These are phyloP conservation scores for Lenwebbia sp. DNA, from an alignment of 345 rosid genomes.

Conservation along the genomic window DNA sequence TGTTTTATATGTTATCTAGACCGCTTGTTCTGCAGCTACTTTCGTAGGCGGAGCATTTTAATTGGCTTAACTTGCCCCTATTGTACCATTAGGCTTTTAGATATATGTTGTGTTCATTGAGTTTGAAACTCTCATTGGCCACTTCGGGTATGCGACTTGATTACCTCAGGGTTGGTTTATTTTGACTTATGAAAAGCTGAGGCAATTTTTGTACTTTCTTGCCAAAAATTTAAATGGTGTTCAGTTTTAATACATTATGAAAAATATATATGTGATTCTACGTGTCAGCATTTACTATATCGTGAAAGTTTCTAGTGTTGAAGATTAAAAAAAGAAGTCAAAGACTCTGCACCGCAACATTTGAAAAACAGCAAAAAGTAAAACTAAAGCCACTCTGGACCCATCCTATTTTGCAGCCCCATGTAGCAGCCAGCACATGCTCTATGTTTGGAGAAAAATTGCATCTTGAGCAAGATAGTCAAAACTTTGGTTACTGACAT, in stretches of 20 bases:
- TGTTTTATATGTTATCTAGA: background rate
- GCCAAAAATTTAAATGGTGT: background rate
- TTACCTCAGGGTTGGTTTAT: background rate
- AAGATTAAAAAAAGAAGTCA: background rate
- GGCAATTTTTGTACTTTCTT: background rate
- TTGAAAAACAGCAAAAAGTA: background rate
- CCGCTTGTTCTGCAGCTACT: background rate
- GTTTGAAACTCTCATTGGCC: background rate
- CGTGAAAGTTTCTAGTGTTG: background rate
- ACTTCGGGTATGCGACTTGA: background rate
- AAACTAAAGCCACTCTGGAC: background rate
- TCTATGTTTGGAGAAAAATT: background rate
- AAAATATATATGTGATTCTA: background rate
- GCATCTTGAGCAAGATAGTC: background rate
- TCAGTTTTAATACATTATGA: background rate
- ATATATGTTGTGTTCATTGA: background rate
- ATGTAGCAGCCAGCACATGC: background rate
- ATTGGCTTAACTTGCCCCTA: background rate
- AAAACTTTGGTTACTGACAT: background rate
- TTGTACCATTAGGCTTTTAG: background rate
- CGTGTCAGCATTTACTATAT: background rate
- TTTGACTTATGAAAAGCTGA: background rate
- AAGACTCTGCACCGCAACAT: background rate
- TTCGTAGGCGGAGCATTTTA: background rate
- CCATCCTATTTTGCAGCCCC: background rate